phyloP scores from a whole-genome alignment of 1,284 basidiomycete species.

The Lentinus polychrous region DNA sequence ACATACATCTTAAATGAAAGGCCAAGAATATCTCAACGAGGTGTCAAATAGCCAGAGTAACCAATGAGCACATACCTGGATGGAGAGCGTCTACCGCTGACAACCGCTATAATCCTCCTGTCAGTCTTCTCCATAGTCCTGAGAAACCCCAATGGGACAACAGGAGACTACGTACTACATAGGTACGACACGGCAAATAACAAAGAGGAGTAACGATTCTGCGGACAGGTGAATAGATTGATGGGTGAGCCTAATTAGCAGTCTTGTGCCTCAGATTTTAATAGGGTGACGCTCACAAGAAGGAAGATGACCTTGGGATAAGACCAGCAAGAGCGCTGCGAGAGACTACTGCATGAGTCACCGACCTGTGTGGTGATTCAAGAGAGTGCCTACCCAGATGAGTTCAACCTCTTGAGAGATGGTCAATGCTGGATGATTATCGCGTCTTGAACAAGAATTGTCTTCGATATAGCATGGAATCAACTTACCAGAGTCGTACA shows the following conservation, averaged over 20 bases:
- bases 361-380: not conserved
- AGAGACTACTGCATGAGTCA: not conserved
- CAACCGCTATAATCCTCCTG: conserved; percentile 2
- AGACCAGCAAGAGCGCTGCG: conserved; percentile 12
- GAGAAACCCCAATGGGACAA: not conserved
- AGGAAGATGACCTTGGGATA: conserved; percentile 13
- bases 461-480: not conserved
- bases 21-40: not conserved
- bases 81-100: conserved; percentile 7
- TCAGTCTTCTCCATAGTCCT: too few species aligned
- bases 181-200: conserved; percentile 11
- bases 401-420: conserved; percentile 11
- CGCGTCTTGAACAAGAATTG: conserved; percentile 1
- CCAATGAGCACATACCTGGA: conserved; percentile 9
- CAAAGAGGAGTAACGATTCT: conserved; percentile 15
- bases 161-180: conserved; percentile 9
- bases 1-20: conserved; percentile 3
- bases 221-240: not conserved
- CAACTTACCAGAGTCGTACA: conserved; percentile 14
- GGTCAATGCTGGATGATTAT: conserved; percentile 7
- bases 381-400: conserved; percentile 12
- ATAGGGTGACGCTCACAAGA: conserved; percentile 5
- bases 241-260: not conserved
- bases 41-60: not conserved
- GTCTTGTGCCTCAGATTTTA: not conserved